A percentile compares a stretch with the other conserved stretches of the same genome.
Conservation (phyloP, 257 asterid genomes). For the Solanum medicagineum region DNA sequence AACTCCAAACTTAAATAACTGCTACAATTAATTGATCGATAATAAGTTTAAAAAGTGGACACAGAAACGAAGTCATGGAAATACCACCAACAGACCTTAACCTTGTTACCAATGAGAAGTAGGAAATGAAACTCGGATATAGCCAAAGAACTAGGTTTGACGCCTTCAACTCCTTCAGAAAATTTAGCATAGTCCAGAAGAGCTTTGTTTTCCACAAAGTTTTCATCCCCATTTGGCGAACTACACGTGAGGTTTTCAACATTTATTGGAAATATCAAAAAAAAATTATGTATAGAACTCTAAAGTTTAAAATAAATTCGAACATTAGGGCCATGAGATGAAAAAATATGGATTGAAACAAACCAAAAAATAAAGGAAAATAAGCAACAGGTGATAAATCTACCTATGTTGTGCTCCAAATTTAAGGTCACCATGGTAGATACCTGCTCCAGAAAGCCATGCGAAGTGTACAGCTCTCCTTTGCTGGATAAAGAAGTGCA, state of each 20-base stretch:
- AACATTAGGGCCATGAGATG: not conserved
- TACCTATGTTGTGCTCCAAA: constrained; percentile 85
- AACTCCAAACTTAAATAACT: not conserved
- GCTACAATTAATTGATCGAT: not conserved
- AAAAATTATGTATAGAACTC: not conserved
- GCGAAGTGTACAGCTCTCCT: constrained; percentile 93
- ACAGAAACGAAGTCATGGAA: constrained; percentile 8
- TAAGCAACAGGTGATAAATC: constrained; percentile 7
- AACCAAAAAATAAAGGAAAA: not conserved
- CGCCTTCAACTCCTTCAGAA: constrained; percentile 74
- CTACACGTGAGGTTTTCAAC: constrained; percentile 23
- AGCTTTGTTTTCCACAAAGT: constrained; percentile 99
- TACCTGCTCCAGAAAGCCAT: constrained; percentile 99
- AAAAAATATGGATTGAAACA: not conserved
- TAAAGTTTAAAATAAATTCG: not conserved
- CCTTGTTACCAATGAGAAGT: constrained; percentile 86
- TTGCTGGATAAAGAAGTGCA: constrained; percentile 88
- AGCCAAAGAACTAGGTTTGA: constrained; percentile 90
- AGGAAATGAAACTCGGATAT: constrained; percentile 94
- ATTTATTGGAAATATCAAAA: not conserved
- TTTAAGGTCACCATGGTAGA: constrained; percentile 92
- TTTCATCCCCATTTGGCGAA: constrained; percentile 87
- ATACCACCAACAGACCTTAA: constrained; percentile 54
- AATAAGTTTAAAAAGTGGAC: not conserved
- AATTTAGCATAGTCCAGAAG: constrained; percentile 68